phyloP scores from a whole-genome alignment of 306 rosid species.

The Arachis stenosperma region DNA sequence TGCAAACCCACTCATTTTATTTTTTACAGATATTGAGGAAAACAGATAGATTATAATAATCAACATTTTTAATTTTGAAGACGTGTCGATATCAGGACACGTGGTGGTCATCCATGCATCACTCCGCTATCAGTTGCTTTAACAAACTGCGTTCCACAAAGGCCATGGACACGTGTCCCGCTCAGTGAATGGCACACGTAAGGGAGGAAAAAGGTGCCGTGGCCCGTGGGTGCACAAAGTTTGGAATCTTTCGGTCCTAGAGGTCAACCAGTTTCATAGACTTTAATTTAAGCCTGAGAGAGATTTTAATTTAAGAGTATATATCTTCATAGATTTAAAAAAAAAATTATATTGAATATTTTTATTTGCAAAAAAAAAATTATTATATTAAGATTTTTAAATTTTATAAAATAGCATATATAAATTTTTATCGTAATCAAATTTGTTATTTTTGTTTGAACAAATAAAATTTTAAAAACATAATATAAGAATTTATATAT shows the following conservation, averaged over 20 bases:
- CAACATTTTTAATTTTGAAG: not conserved
- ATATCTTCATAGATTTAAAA: too few species aligned
- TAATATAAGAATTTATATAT: too few species aligned
- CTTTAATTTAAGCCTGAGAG: conserved; percentile 10
- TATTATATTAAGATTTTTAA: too few species aligned
- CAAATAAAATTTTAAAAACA: too few species aligned
- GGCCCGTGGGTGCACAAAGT: not conserved
- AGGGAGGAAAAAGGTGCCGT: conserved; percentile 11
- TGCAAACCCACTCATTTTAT: too few species aligned
- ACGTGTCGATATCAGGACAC: conserved; percentile 36
- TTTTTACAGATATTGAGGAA: too few species aligned
- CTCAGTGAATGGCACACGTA: conserved; percentile 33
- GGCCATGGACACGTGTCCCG: conserved; percentile 42
- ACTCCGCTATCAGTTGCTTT: not conserved
- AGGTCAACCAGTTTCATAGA: conserved; percentile 25
- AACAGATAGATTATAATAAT: too few species aligned
- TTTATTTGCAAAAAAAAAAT: too few species aligned
- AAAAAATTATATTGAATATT: too few species aligned
- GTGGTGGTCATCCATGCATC: conserved; percentile 24
- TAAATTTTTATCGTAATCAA: too few species aligned
- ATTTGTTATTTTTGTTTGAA: too few species aligned
- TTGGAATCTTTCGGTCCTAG: conserved; percentile 28
- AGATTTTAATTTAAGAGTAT: not conserved
- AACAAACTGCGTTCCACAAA: not conserved
- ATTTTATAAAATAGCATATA: too few species aligned